Percentiles rank a stretch among this genome's conserved stretches.
These are phyloP conservation scores for Cyberlindnera sargentensis DNA, from an alignment of 805 yeast species.

Conservation along the genomic window DNA sequence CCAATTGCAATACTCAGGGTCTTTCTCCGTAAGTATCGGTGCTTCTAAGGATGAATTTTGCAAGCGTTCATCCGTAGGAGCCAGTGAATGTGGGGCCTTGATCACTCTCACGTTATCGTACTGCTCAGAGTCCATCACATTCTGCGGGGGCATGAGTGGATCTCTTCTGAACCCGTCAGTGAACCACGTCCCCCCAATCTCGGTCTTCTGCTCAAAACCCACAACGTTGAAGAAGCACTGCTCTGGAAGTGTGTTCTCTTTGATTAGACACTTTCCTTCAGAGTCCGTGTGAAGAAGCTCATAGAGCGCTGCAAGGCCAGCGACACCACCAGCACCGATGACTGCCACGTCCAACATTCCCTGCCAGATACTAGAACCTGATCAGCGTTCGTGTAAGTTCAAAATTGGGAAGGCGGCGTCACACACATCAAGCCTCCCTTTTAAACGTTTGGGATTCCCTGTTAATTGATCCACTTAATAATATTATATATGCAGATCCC, in stretches of 20 bases:
- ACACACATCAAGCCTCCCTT: too few species aligned
- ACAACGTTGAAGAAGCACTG: constrained; percentile 26
- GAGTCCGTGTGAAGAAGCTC: constrained; percentile 26
- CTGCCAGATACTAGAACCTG: too few species aligned
- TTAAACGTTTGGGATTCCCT: too few species aligned
- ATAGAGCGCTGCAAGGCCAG: constrained; percentile 30
- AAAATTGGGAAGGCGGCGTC: too few species aligned
- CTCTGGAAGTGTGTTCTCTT: constrained; percentile 7
- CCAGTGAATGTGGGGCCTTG: constrained; percentile 11
- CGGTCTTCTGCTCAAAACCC: constrained; percentile 37
- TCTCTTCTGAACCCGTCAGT: constrained; percentile 19
- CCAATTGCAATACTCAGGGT: constrained; percentile 32
- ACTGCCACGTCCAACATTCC: constrained; percentile 27
- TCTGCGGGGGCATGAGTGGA: constrained; percentile 23
- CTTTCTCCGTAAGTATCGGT: constrained; percentile 16
- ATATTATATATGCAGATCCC: too few species aligned
- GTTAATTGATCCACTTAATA: too few species aligned
- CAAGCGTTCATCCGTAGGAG: constrained; percentile 16
- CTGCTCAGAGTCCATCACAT: constrained; percentile 26
- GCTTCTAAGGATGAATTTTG: constrained; percentile 11
- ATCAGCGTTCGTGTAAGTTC: too few species aligned
- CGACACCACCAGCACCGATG: constrained; percentile 35
- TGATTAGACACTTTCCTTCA: constrained; percentile 19
- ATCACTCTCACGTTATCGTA: constrained; percentile 30
- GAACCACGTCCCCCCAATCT: constrained; percentile 42